Evolutionary conservation across 2,329 filamentous ascomycete species (phyloP), one percentile per base, ranked within the genome.

Genomic region (Penicillium sp.): DNA sequence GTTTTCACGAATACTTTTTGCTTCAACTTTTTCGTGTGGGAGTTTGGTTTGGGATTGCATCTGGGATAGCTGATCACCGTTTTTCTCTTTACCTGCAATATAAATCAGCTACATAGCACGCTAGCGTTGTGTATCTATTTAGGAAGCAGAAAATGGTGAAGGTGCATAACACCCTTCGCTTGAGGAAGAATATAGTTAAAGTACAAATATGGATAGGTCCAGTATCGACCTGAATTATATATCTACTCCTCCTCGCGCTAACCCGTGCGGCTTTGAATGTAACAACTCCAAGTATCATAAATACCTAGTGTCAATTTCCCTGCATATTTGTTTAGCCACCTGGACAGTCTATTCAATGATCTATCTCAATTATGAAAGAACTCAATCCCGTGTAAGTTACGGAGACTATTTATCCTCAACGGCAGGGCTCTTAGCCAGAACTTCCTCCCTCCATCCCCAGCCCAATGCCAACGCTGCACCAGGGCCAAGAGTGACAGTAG

Each of bases 21-120:
- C n/a, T 33, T 44, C 27, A 45, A 23, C 13, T 33, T 39, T 16
- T 51, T 4, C 5, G 2, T 29, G 4, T 16, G 11, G 49, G 25
- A 25, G 35, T 51, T 49, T 19, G n/a, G 46, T 49, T 35, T 49
- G 46, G 8, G 16, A 49, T 54, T 37, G 51, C 43, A 44, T 39
- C 55, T 23, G 43, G 44, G 14, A 29, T 46, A 14, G 21, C 13
- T 44, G 42, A 13, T 23, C 25, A 27, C 10, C 14, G 13, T 19
- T 26, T 19, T 29, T n/a, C 16, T 29, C 14, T 45, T 44, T n/a
- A 33, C 14, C 31, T 33, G 5, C 31, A 39, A n/a, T 3, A 11
- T 3, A 39, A n/a, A 9, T 7, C 11, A 39, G 35, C 35, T 39
- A 19, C 8, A n/a, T 33, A 33, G 31, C 35, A 19, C 35, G n/a